A percentile compares a stretch with the other conserved stretches of the same genome.
Conservation (phyloP, 495 filamentous ascomycete genomes). For the Mytilinidion resinicola region DNA sequence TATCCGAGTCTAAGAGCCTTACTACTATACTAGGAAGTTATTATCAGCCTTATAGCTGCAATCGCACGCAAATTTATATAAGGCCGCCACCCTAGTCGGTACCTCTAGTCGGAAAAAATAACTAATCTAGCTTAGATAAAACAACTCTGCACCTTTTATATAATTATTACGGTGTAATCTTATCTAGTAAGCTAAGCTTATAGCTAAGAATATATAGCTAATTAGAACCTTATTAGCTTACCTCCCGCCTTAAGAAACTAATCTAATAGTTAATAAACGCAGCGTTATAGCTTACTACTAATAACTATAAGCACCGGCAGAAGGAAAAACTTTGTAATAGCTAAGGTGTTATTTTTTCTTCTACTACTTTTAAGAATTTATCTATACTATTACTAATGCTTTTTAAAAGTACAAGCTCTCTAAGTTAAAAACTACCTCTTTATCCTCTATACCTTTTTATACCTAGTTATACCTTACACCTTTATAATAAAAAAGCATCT, state of each 20-base stretch:
- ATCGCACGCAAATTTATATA: background rate
- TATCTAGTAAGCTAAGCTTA: background rate
- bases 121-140: background rate
- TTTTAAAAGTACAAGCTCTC: background rate
- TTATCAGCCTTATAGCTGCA: background rate
- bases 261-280: background rate
- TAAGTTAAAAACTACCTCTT: background rate
- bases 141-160: background rate
- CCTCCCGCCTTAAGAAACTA: background rate
- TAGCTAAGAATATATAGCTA: background rate
- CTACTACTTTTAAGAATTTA: slow-evolving; percentile 1
- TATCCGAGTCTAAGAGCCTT: background rate
- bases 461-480: too few species aligned
- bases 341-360: background rate
- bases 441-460: too few species aligned
- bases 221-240: background rate
- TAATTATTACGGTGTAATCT: background rate
- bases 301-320: background rate
- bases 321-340: slow-evolving; percentile 1
- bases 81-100: too few species aligned
- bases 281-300: slow-evolving; percentile 3
- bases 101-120: background rate
- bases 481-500: too few species aligned
- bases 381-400: background rate
- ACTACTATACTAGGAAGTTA: background rate